Evolutionary conservation across 2,329 filamentous ascomycete species (phyloP).

Genomic region (Neoarthrinium moseri): DNA sequence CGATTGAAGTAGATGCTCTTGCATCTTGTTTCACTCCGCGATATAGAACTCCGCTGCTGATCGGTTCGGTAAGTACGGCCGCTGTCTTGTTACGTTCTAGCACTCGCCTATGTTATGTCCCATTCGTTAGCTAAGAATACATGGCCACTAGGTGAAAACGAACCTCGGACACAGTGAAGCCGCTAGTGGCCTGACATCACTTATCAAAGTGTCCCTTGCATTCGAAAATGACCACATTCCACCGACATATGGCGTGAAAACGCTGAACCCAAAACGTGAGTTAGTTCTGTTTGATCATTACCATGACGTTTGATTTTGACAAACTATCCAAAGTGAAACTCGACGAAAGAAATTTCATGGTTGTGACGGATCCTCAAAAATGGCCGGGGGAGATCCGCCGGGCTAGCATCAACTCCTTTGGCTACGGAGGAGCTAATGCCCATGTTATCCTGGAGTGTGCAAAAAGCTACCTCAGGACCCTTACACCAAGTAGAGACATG

Average conservation of each 20-base stretch:
- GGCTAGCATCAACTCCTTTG: slow-evolving; percentile 1
- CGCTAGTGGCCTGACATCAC: slow-evolving; percentile 21
- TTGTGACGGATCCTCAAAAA: no score
- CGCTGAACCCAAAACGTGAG: slow-evolving; percentile 15
- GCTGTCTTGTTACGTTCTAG: no score
- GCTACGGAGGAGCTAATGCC: neutral
- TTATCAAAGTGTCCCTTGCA: slow-evolving; percentile 21
- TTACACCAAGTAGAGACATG: no score
- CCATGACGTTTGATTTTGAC: no score
- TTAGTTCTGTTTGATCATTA: neutral
- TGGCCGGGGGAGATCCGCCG: no score
- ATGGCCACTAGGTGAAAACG: slow-evolving; percentile 11
- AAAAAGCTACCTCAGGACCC: neutral
- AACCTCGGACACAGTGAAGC: slow-evolving; percentile 22
- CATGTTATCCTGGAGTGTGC: neutral
- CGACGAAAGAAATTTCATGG: no score
- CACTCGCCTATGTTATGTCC: no score
- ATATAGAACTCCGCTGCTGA: slow-evolving; percentile 14
- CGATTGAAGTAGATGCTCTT: slow-evolving; percentile 32
- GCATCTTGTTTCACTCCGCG: slow-evolving; percentile 6
- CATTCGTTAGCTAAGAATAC: slow-evolving; percentile 2
- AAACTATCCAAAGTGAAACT: no score
- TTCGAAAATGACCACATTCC: slow-evolving; percentile 26
- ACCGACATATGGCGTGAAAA: slow-evolving; percentile 15
- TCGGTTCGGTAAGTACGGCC: slow-evolving; percentile 18